Evolutionary conservation across 2,329 filamentous ascomycete genomes (phyloP).

Genomic region (Aspergillus fumigatus): DNA sequence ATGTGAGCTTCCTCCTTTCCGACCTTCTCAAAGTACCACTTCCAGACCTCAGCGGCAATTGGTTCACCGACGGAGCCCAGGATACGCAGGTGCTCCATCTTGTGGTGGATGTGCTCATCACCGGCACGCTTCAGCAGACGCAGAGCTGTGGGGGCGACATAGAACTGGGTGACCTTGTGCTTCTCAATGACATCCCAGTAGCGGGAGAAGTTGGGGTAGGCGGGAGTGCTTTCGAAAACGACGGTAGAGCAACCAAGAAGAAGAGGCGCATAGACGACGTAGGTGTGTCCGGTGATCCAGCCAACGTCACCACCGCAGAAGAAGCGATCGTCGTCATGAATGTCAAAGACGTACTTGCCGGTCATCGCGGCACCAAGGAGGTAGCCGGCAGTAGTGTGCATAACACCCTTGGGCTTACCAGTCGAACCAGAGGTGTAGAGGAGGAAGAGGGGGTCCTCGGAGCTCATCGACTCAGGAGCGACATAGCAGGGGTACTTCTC

Average conservation of each 20-base stretch:
- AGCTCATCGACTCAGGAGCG: slow-evolving; percentile 79
- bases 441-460: slow-evolving; percentile 94
- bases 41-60: slow-evolving; percentile 97
- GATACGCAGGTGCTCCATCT: slow-evolving; percentile 85
- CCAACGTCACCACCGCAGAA: slow-evolving; percentile 98
- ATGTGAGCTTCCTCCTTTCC: slow-evolving; percentile 91
- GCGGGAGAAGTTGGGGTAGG: slow-evolving; percentile 94
- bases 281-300: slow-evolving; percentile 98
- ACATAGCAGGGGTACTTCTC: slow-evolving; percentile 95
- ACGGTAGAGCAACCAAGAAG: slow-evolving; percentile 90
- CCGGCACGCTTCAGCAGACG: slow-evolving; percentile 92
- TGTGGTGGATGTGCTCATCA: slow-evolving; percentile 81
- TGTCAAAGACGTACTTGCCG: slow-evolving; percentile 98
- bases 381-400: slow-evolving; percentile 96
- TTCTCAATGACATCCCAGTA: slow-evolving; percentile 99
- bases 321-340: slow-evolving; percentile 87
- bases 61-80: slow-evolving; percentile 95
- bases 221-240: slow-evolving; percentile 95
- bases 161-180: slow-evolving; percentile 95
- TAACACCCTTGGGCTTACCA: slow-evolving; percentile 96
- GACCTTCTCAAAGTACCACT: slow-evolving; percentile 97
- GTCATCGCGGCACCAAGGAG: slow-evolving; percentile 89
- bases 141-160: slow-evolving; percentile 92
- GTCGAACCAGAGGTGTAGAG: slow-evolving; percentile 98
- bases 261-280: slow-evolving; percentile 93